Conservation (phyloP, 805 yeast genomes). For the Naumovozyma dairenensis region DNA sequence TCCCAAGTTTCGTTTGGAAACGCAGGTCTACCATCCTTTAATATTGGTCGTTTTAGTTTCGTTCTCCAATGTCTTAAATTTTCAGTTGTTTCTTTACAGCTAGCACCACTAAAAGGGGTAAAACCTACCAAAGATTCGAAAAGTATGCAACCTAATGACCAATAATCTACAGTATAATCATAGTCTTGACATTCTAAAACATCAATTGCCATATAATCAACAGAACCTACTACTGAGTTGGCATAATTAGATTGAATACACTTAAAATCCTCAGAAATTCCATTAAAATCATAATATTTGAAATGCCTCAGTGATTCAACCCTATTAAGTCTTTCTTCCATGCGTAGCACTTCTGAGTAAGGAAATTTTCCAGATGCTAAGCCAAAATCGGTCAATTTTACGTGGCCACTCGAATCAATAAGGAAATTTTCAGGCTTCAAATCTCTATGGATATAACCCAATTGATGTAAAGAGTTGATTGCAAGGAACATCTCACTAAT, state of each 20-base stretch:
- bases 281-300: no score
- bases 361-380: slow-evolving; percentile 94
- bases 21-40: slow-evolving; percentile 83
- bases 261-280: slow-evolving; percentile 68
- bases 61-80: slow-evolving; percentile 90
- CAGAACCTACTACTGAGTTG: slow-evolving; percentile 92
- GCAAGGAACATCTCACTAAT: slow-evolving; percentile 94
- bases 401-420: slow-evolving; percentile 65
- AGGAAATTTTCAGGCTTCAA: slow-evolving; percentile 89
- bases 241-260: slow-evolving; percentile 76
- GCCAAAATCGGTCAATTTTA: slow-evolving; percentile 83
- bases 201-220: slow-evolving; percentile 98
- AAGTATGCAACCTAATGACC: slow-evolving; percentile 97
- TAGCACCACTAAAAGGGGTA: slow-evolving; percentile 92
- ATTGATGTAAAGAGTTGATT: slow-evolving; percentile 83
- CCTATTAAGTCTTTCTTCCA: slow-evolving; percentile 58
- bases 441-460: slow-evolving; percentile 95
- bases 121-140: slow-evolving; percentile 94
- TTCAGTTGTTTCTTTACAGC: slow-evolving; percentile 88
- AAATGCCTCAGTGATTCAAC: slow-evolving; percentile 78
- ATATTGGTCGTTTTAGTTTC: slow-evolving; percentile 78
- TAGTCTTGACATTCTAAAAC: slow-evolving; percentile 89
- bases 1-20: slow-evolving; percentile 97
- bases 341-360: slow-evolving; percentile 83
- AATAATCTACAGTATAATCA: slow-evolving; percentile 94